Evolutionary conservation across 768 basidiomycete genomes (phyloP).

Genomic region (Boletus vinaceobasis): DNA sequence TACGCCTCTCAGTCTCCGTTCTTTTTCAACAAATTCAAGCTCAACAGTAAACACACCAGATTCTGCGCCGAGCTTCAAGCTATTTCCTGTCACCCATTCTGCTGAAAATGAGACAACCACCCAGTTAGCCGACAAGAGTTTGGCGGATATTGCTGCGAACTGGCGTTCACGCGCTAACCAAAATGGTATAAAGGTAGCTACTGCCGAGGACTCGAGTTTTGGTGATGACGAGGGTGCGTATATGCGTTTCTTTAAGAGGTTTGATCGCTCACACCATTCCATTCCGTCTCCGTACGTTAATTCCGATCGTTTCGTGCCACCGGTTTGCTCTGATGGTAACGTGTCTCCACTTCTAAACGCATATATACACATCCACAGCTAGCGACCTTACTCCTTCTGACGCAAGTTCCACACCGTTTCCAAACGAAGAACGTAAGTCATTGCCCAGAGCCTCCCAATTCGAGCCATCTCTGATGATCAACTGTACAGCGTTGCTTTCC

Average conservation of each 20-base stretch:
- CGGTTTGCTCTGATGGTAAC: constrained; percentile 1
- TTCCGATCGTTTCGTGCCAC: constrained; percentile 7
- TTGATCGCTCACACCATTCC: constrained; percentile 15
- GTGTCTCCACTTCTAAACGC: constrained; percentile 12
- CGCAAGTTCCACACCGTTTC: constrained; percentile 44
- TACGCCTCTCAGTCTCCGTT: constrained; percentile 67
- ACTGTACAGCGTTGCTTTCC: constrained; percentile 48
- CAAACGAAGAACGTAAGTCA: constrained; percentile 48
- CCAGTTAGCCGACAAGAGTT: constrained; percentile 41
- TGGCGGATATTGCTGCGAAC: constrained; percentile 61
- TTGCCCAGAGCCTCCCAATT: constrained; percentile 14
- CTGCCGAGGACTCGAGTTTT: constrained; percentile 36
- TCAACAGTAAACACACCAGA: constrained; percentile 58
- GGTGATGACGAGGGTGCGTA: constrained; percentile 49
- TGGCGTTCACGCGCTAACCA: constrained; percentile 72
- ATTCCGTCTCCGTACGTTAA: background rate
- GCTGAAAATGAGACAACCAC: constrained; percentile 37
- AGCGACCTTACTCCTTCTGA: constrained; percentile 51
- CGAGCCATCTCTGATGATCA: constrained; percentile 18
- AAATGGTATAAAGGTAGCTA: constrained; percentile 65
- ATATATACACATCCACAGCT: constrained; percentile 46
- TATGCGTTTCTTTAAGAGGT: constrained; percentile 17
- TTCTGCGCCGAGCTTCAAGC: constrained; percentile 37
- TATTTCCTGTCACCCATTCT: constrained; percentile 40
- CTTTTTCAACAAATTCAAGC: constrained; percentile 51